Conservation (phyloP, 2,329 filamentous ascomycete species). For the Pseudogymnoascus sp. region DNA sequence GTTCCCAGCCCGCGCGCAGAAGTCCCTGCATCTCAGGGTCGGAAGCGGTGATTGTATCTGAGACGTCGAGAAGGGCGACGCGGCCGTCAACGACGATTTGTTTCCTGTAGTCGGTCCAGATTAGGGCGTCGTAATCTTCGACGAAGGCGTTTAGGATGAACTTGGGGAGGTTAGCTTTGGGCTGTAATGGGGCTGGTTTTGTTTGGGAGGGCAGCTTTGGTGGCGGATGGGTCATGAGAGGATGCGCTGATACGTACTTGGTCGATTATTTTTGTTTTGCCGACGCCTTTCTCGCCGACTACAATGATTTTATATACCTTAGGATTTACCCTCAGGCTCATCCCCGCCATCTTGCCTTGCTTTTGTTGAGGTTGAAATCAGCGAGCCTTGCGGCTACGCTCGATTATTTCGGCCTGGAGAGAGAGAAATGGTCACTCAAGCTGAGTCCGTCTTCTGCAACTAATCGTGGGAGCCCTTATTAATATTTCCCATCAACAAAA, state of each 20-base stretch:
- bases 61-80: neutral
- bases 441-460: neutral
- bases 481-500: neutral
- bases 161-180: neutral
- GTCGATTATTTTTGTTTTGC: neutral
- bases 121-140: neutral
- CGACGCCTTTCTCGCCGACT: neutral
- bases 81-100: neutral
- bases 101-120: neutral
- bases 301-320: neutral
- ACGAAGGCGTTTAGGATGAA: neutral
- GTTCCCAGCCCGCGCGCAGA: no score
- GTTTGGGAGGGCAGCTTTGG: no score
- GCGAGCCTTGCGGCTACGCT: neutral
- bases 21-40: no score
- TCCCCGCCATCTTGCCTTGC: neutral
- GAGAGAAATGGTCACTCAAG: neutral
- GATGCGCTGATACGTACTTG: neutral
- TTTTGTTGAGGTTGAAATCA: neutral
- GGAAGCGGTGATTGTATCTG: no score
- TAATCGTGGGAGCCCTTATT: neutral
- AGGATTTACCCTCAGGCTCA: neutral
- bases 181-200: neutral
- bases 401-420: neutral
- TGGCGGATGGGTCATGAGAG: neutral